Base-by-base conservation (phyloP, 495 filamentous ascomycete species). In the Diplogelasinospora grovesii region DNA sequence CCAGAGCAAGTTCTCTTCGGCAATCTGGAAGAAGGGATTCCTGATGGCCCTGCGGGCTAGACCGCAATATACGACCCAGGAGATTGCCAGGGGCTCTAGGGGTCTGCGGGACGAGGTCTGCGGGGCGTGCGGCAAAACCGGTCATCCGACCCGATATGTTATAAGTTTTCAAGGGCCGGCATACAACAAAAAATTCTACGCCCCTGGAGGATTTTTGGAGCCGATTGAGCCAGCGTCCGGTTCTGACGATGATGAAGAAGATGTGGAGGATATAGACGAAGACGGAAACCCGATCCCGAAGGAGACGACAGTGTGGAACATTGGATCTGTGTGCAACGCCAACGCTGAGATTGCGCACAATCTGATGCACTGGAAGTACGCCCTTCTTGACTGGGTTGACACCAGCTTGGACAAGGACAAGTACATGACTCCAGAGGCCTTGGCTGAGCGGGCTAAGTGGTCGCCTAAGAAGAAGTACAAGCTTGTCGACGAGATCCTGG, bases 111-210 rank as follows among this genome's bases (percentile, higher is more conserved):
- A 59, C 16, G 52, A 75, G 15, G 60, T 63, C 1, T 95, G 88
- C 48, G 82, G 83, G 46, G 88, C 86, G 0, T 95, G 88, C 51
- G 83, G 85, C 33, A 73, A 86, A 26, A 71, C 69, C 8, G 65
- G 61, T 0, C 86, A 94, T 51, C 74, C 79, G 0, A 81, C 85
- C 0, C 84, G 50, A 24, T 77, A 54, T 16, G 63, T 70, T 32
- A 58, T 92, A 28, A 68, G 65, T 6, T 78, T 94, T 43, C 60
- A 54, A 5, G 89, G 87, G 4, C 72, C 76, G 19, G 65, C 85
- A 0, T 95, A 95, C 56, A 61, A 82, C 39, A 70, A 78, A 20
- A 60, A 79, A 3, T 81, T 80, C 0, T 33, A 13, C 10, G 28
- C 29, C 0, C 18, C n/a, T n/a, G n/a, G 24, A 1, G 24, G 20